Base-by-base conservation (phyloP, 2,329 filamentous ascomycete genomes). In the Aspergillus arachidicola region DNA sequence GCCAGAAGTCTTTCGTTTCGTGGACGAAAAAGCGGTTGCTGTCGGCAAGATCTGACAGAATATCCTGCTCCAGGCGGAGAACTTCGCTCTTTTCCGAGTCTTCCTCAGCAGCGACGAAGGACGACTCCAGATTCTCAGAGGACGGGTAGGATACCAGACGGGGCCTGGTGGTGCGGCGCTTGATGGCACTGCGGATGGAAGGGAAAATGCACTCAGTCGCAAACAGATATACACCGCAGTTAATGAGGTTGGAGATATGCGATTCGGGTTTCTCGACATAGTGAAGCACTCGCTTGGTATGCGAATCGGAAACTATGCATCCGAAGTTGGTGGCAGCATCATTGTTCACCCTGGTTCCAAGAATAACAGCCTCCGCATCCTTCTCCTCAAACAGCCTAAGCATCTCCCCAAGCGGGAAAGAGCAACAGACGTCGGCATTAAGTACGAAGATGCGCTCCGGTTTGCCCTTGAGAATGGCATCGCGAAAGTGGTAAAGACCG, bases 251-350 rank as follows among this genome's bases (percentile, higher is more conserved):
- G 75, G 92, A 96, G 80, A 99, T 97, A 80, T 96, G 92, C 61
- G 91, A 93, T 81, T 99, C 94, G 69, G 95, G 95, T 85, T 98
- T 98, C 86, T 98, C 95, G 78, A 99, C 95, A 82, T 99, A 98
- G 83, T 99, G 95, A 64, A 98, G 89, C 53, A 99, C 95, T 69
- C 94, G 93, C 78, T 94, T 94, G 68, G 92, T 96, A 82, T 97
- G 93, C 50, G 91, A 84, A 79, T 99, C 95, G 61, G 92, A 95
- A 62, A 98, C 95, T 75, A 98, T 96, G 85, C 95, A 99, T 67
- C 95, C 95, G 77, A 98, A 99, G 85, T 98, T 98, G 73, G 87
- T 91, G 36, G 95, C 94, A 23, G 94, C 91, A 62, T 98, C 94
- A 75, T 96, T 92, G 76, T 89, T 89, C 63, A 98, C 93, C 60